phyloP scores from a whole-genome alignment of 1,139 yeast genomes.

The Debaryomyces coudertii region DNA sequence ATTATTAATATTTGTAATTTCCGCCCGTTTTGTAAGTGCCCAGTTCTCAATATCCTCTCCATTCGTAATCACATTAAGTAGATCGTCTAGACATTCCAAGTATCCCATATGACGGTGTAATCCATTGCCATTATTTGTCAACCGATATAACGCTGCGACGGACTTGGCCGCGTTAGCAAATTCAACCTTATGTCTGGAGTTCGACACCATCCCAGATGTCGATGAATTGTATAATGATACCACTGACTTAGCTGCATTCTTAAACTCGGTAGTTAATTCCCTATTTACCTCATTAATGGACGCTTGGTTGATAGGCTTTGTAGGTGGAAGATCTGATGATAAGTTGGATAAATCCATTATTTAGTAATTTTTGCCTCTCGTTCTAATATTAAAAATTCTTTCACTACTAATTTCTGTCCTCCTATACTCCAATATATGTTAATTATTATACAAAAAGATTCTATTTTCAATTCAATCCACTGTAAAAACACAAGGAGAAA shows the following conservation, averaged over 20 bases:
- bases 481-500: slow-evolving; percentile 7
- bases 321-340: slow-evolving; percentile 53
- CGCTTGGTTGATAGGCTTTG: slow-evolving; percentile 47
- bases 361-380: neutral
- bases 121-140: slow-evolving; percentile 50
- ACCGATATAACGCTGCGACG: slow-evolving; percentile 61
- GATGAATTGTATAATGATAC: slow-evolving; percentile 44
- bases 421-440: neutral
- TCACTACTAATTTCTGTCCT: neutral
- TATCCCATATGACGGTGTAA: slow-evolving; percentile 56
- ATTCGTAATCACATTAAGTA: slow-evolving; percentile 48
- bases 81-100: slow-evolving; percentile 57
- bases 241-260: slow-evolving; percentile 50
- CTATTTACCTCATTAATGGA: slow-evolving; percentile 46
- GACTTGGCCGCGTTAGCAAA: slow-evolving; percentile 68
- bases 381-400: neutral
- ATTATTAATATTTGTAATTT: slow-evolving; percentile 34
- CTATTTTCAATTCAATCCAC: neutral
- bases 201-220: slow-evolving; percentile 17
- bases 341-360: slow-evolving; percentile 61
- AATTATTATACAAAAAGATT: neutral
- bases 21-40: slow-evolving; percentile 54
- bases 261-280: slow-evolving; percentile 47
- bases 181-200: slow-evolving; percentile 38
- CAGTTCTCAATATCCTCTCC: slow-evolving; percentile 57